These are phyloP conservation scores for Tetrapyrgos nigripes DNA, from an alignment of 1,284 basidiomycete species.

Conservation along the genomic window DNA sequence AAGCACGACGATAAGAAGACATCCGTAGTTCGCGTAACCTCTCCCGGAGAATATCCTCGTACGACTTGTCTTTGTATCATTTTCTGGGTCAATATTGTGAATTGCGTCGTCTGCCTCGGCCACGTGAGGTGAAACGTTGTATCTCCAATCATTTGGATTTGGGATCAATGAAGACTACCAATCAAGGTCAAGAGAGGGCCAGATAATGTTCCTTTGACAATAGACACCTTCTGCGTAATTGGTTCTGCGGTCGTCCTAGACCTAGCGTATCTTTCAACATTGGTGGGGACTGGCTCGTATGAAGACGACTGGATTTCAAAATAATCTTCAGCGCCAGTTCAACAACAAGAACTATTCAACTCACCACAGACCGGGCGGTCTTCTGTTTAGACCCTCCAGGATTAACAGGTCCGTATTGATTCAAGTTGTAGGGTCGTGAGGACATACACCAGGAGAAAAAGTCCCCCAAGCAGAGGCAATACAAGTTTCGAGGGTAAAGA, in stretches of 20 bases:
- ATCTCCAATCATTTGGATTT: not conserved
- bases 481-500: too few relatives aligned
- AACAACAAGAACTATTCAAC: not conserved
- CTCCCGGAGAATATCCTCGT: conserved; percentile 53
- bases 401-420: not conserved
- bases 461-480: too few relatives aligned
- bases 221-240: not conserved
- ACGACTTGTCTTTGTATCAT: not conserved
- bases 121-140: not conserved
- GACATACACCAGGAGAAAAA: not conserved
- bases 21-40: conserved; percentile 80
- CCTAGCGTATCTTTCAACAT: not conserved
- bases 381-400: not conserved
- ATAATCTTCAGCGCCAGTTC: not conserved
- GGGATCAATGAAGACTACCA: not conserved
- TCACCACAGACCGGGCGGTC: not conserved
- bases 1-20: too few relatives aligned
- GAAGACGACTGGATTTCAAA: not conserved
- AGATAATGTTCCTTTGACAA: not conserved
- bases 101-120: conserved; percentile 7
- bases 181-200: not conserved
- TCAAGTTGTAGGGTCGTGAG: too few relatives aligned
- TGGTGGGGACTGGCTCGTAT: not conserved
- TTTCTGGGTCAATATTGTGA: conserved; percentile 1
- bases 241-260: not conserved